phyloP scores from a whole-genome alignment of 2,329 filamentous ascomycete genomes.

The Cercospora sesami region DNA sequence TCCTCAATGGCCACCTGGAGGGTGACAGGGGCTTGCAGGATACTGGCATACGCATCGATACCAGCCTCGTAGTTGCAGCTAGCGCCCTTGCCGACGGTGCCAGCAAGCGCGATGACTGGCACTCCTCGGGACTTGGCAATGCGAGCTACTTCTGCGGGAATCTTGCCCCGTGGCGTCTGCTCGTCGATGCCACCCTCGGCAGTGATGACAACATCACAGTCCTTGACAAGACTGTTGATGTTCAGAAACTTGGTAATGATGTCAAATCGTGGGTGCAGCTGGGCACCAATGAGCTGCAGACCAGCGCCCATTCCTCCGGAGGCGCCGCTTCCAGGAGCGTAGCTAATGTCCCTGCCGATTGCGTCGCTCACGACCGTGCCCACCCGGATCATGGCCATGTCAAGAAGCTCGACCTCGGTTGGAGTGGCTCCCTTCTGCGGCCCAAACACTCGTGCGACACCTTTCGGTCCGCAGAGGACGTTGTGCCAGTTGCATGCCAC shows the following conservation, averaged over 20 bases:
- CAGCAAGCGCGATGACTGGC: conserved; percentile 50
- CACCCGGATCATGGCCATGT: conserved; percentile 46
- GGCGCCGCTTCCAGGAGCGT: conserved; percentile 51
- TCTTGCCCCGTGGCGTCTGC: conserved; percentile 55
- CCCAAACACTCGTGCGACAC: conserved; percentile 54
- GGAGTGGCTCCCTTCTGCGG: conserved; percentile 54
- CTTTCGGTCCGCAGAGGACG: conserved; percentile 51
- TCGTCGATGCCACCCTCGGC: conserved; percentile 56
- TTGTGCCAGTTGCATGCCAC: conserved; percentile 56
- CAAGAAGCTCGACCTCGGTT: conserved; percentile 47
- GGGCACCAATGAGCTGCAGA: conserved; percentile 51
- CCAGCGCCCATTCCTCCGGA: conserved; percentile 56
- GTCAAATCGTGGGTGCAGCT: conserved; percentile 51
- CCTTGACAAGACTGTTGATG: conserved; percentile 48
- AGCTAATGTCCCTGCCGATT: conserved; percentile 42
- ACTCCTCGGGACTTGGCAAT: conserved; percentile 49
- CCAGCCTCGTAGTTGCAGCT: conserved; percentile 40
- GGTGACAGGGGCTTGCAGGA: conserved; percentile 39
- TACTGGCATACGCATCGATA: conserved; percentile 42
- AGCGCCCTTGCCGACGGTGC: conserved; percentile 44
- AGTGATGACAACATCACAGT: conserved; percentile 55
- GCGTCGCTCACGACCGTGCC: conserved; percentile 41
- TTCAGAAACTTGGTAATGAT: conserved; percentile 55
- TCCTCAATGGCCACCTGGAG: conserved; percentile 40
- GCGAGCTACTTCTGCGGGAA: conserved; percentile 54